Evolutionary conservation across 495 filamentous ascomycete species (phyloP), one percentile per base, ranked within the genome.

Genomic region (Xylaria intraflava): DNA sequence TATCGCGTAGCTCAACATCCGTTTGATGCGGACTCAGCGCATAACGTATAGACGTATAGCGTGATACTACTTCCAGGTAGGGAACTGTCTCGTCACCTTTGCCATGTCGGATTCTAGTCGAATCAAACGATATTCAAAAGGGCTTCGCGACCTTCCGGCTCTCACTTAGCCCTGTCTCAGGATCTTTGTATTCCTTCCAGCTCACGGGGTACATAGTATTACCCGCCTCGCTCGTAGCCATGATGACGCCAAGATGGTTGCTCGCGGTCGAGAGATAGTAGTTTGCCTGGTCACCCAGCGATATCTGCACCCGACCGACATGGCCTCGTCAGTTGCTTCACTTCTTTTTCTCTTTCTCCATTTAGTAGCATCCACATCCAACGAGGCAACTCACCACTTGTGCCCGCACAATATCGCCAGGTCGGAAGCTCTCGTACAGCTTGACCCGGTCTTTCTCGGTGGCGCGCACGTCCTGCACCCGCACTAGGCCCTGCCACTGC

Each of bases 361-460:
- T 19, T 1, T 38, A 19, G 16, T 11, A 16, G 41, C 2, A 43
- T 24, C 19, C 9, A 38, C 14, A 19, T 12, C 14, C 3, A 1
- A 26, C 39, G n/a, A 12, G 36, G 53, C 40, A 48, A 78, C 83
- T 75, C 56, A 89, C 83, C 62, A 98, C 91, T 22, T 86, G 80
- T 11, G 89, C 93, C 49, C 90, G 77, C 35, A 98, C 88, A 55
- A 98, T 83, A 78, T 98, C 93, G 0, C 93, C 93, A 11, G 92
- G 89, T 53, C 92, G 78, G 68, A 96, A 98, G 69, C 86, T 89
- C 64, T 95, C 90, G 59, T 85, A 83, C 56, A 96, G 85, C 65
- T 88, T 87, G 20, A 97, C 89, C 49, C 83, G 86, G 55, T 98
- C 93, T 72, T 95, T 95, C 79, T 98, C 93, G 35, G 92, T 95